Base-by-base conservation (phyloP, 1,284 basidiomycete genomes). In the Moniliella sp. region DNA sequence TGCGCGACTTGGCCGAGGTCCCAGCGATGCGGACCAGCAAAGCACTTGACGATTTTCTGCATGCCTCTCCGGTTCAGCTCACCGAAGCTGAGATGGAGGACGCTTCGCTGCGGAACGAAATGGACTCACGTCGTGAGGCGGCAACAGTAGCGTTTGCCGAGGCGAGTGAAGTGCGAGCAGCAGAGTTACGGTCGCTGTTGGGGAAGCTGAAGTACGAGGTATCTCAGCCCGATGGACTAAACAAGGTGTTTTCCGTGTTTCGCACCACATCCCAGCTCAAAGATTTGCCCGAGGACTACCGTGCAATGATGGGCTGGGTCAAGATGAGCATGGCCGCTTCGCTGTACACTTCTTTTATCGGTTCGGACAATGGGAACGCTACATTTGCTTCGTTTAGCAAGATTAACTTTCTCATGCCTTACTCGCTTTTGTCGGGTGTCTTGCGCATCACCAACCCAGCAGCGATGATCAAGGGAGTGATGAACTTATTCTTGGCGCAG, bases 401-500 rank as follows among this genome's bases (percentile, higher is more conserved):
- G 25, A 73, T 93, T 34, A 91, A 99, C 57, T 81, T 81, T 1
- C 66, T 93, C 36, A 93, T 97, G 82, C 88, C 88, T 2, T 99
- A 99, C 63, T 84, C 94, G 54, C 74, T 94, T 66, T 71, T 97
- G 39, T 88, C 84, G 59, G 71, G 80, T 4, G 78, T 84, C 13
- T 65, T 99, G 41, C 78, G 74, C 60, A 79, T 99, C 45, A 88
- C 80, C 35, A 99, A 94, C 61, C 88, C 88, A 1, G 76, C 97
- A 44, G 72, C 74, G 10, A 97, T 97, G 88, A 84, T 97, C 47
- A 71, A 91, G 43, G n/a, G 73, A 61, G 37, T 93, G 2, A 67
- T 97, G 34, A 91, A 99, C 52, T 69, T 99, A 23, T 97, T 99
- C 66, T 69, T 94, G n/a, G 91, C 88, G 1, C 76, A 86, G 50